A percentile compares a stretch with the other conserved stretches of the same genome.
Conservation (phyloP, 1,284 basidiomycete genomes). For the Microbotryum saponariae region DNA sequence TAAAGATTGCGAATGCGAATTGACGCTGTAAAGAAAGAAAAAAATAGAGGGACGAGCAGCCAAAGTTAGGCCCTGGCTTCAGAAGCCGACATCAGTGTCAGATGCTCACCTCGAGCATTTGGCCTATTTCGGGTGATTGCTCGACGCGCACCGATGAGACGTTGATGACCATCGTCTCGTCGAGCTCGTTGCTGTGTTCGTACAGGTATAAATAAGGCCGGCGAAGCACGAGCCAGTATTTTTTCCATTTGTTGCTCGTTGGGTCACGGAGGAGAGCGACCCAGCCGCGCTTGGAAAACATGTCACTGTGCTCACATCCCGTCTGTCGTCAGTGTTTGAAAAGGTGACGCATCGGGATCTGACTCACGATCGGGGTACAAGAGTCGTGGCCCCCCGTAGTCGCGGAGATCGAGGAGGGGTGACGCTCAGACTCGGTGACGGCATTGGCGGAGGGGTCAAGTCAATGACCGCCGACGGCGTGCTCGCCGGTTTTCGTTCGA, state of each 20-base stretch:
- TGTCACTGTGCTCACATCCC: conserved; percentile 52
- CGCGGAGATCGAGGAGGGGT: conserved; percentile 48
- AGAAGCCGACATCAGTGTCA: no score
- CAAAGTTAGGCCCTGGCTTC: neutral
- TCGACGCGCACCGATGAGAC: conserved; percentile 77
- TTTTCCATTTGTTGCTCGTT: conserved; percentile 68
- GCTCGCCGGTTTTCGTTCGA: conserved; percentile 57
- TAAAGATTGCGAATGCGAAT: conserved; percentile 35
- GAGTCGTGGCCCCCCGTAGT: conserved; percentile 60
- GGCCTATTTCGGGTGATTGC: conserved; percentile 75
- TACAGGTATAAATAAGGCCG: conserved; percentile 87
- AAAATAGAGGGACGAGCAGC: no score
- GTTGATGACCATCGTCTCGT: conserved; percentile 72
- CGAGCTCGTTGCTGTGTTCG: conserved; percentile 66
- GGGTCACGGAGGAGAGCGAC: conserved; percentile 72
- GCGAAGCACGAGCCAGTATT: conserved; percentile 78
- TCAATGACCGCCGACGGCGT: conserved; percentile 46
- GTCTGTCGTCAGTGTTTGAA: neutral
- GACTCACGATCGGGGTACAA: conserved; percentile 61
- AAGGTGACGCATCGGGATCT: no score
- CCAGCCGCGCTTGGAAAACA: conserved; percentile 73
- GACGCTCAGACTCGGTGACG: conserved; percentile 40
- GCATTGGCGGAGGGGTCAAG: conserved; percentile 40
- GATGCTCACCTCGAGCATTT: conserved; percentile 65
- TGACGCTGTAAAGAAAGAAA: conserved; percentile 24